phyloP scores from a whole-genome alignment of 768 basidiomycete genomes.

The Suillus paluster region DNA sequence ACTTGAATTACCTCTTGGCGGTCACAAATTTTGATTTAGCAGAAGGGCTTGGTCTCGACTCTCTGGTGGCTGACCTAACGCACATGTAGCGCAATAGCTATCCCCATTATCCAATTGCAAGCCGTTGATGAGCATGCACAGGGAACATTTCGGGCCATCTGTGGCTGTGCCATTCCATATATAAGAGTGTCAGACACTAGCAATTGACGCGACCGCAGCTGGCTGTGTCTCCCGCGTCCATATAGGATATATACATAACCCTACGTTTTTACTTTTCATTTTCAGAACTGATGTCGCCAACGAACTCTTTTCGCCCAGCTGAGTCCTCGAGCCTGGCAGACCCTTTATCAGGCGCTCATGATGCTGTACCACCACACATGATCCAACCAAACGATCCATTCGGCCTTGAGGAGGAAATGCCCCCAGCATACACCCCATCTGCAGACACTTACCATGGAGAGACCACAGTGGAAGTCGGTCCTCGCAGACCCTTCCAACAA shows the following conservation, averaged over 20 bases:
- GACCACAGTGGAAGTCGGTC: conserved; percentile 64
- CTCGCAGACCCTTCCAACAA: conserved; percentile 62
- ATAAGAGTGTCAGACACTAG: neutral
- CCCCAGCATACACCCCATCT: conserved; percentile 70
- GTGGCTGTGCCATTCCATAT: neutral
- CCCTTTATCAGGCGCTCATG: conserved; percentile 2
- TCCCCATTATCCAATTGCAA: too few species aligned
- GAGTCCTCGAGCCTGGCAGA: neutral
- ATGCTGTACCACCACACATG: neutral
- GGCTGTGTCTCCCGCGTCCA: neutral
- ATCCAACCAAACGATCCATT: neutral
- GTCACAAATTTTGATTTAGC: too few species aligned
- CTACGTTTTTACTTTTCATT: neutral
- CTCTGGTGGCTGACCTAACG: too few species aligned
- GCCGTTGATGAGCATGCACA: too few species aligned
- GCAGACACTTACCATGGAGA: conserved; percentile 63
- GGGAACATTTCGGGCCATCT: neutral
- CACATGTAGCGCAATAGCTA: too few species aligned
- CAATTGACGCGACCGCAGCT: neutral
- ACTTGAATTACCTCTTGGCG: neutral
- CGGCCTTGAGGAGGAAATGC: conserved; percentile 53
- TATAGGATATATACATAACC: neutral
- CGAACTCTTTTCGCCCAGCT: too few species aligned
- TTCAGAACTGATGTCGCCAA: neutral
- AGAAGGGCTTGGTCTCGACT: too few species aligned